A percentile compares a stretch with the other conserved stretches of the same genome.
Conservation (phyloP, 106 monocot genomes). For the Alisma plantagoaquatica region DNA sequence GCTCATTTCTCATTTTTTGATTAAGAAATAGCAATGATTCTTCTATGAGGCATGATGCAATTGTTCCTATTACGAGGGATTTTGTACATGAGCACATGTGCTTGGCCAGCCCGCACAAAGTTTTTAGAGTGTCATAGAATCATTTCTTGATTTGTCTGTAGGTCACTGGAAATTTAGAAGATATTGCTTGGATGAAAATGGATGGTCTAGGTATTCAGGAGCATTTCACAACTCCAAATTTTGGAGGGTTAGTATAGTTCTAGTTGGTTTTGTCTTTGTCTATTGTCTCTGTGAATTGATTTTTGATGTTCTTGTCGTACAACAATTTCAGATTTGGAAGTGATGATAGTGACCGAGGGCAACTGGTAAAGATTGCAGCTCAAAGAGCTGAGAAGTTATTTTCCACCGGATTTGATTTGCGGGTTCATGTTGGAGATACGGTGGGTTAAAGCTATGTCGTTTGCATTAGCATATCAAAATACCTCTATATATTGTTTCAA, state of each 20-base stretch:
- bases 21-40: neutral
- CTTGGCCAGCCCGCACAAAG: neutral
- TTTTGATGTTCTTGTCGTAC: neutral
- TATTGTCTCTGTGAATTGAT: neutral
- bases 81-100: neutral
- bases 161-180: slow-evolving; percentile 61
- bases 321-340: slow-evolving; percentile 39
- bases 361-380: slow-evolving; percentile 53
- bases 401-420: slow-evolving; percentile 33
- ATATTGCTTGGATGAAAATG: slow-evolving; percentile 69
- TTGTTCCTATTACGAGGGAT: neutral
- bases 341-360: slow-evolving; percentile 40
- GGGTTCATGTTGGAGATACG: slow-evolving; percentile 59
- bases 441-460: slow-evolving; percentile 14
- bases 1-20: neutral
- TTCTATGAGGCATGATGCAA: neutral
- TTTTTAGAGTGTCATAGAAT: neutral
- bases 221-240: slow-evolving; percentile 45
- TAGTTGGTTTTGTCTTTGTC: neutral
- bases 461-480: too few relatives aligned
- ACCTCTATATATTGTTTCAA: too few relatives aligned
- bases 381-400: slow-evolving; percentile 25
- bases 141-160: slow-evolving; percentile 1
- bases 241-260: slow-evolving; percentile 36
- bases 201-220: slow-evolving; percentile 33